Base-by-base conservation (phyloP, 164 flowering plant species). In the Magnolia officinalis region DNA sequence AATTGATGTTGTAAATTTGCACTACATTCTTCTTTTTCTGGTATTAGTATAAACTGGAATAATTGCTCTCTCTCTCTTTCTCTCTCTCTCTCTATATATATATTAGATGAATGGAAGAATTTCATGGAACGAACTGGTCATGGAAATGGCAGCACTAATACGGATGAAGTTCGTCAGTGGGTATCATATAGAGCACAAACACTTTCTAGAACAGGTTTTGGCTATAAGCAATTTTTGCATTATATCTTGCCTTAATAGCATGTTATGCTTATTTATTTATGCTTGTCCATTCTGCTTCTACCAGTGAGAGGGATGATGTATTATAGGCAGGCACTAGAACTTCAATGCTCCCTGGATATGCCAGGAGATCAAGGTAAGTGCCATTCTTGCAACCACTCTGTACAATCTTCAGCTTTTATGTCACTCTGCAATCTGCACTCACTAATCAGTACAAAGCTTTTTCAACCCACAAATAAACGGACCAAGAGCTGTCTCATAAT, bases 281-380 rank as follows among this genome's bases (percentile, higher is more conserved):
- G 23, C 8, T 31, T 67, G 23, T 59, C 0, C 50, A 8, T 79
- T 74, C 50, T 75, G 2, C 63, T 49, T 75, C 21, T 76, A 49
- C 74, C 87, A 96, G 99, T 96, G 83, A 90, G 99, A 80, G 99
- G 99, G 76, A 96, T 96, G 99, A 96, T 96, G 98, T 96, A 96
- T 83, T 93, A 96, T 80, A 87, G 92, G 70, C 84, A 86, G 75
- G 96, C 99, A 75, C 76, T 96, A 73, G 92, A 91, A 80, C 92
- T 96, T 71, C 99, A 94, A 73, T 92, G 90, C 86, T 87, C 86
- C 76, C 86, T 90, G 79, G 99, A 96, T 81, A 84, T 74, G 74
- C 92, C 87, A 66, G 90, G 84, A 49, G 97, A 91, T 77, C 63
- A 20, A 83, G 92, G 98, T 93, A 80, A 81, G 84, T 59, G 29